Conservation (phyloP, 1,284 basidiomycete species). For the Sanguinoderma infundibulare region DNA sequence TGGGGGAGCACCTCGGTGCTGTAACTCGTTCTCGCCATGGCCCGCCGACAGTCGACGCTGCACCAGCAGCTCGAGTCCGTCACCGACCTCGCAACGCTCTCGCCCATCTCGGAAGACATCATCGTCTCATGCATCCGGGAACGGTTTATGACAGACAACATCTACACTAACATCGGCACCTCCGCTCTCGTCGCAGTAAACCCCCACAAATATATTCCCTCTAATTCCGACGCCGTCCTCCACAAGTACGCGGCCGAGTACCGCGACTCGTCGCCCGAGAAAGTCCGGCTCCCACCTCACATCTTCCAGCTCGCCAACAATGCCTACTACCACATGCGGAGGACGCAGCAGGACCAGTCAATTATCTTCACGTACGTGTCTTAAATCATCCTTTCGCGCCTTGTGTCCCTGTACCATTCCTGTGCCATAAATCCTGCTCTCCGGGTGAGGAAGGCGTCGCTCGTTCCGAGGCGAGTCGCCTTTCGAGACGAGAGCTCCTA, state of each 20-base stretch:
- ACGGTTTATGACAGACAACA: constrained; percentile 82
- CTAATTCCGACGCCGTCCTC: constrained; percentile 81
- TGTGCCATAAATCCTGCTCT: too few species aligned
- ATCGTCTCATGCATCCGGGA: constrained; percentile 85
- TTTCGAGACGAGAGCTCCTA: background rate
- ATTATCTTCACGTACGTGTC: constrained; percentile 78
- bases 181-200: constrained; percentile 83
- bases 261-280: constrained; percentile 53
- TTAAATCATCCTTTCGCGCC: background rate
- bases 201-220: constrained; percentile 84
- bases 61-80: constrained; percentile 72
- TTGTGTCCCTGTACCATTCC: background rate
- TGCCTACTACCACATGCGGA: constrained; percentile 95
- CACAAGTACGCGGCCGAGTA: constrained; percentile 84
- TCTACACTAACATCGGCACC: constrained; percentile 81
- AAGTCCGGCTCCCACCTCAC: constrained; percentile 58
- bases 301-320: constrained; percentile 90
- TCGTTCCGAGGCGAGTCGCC: background rate
- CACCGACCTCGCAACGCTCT: constrained; percentile 65
- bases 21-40: constrained; percentile 30
- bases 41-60: constrained; percentile 37
- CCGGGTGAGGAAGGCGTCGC: background rate
- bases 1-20: constrained; percentile 26
- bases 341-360: constrained; percentile 93
- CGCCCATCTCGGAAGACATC: constrained; percentile 73